Conservation (phyloP, 306 rosid species). For the Casuarina equisetifolia region DNA sequence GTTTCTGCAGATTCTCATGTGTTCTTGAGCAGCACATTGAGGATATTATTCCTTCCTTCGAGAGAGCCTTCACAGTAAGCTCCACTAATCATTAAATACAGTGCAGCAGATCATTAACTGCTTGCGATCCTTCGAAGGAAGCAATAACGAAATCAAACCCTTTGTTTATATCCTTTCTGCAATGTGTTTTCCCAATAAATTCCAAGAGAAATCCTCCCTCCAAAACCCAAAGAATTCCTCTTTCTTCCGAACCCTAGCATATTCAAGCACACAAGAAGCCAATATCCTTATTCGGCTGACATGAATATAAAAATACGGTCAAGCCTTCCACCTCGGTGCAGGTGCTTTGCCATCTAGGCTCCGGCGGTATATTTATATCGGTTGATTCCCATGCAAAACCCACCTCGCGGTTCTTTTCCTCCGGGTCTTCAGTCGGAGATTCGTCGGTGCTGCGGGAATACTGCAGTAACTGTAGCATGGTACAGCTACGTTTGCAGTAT, state of each 20-base stretch:
- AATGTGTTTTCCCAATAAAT: not conserved
- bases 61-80: constrained; percentile 6
- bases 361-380: too few relatives aligned
- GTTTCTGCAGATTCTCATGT: constrained; percentile 50
- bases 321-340: too few relatives aligned
- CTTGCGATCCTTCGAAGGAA: not conserved
- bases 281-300: too few relatives aligned
- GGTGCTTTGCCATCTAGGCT: too few relatives aligned
- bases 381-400: too few relatives aligned
- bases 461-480: too few relatives aligned
- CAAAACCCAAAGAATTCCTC: not conserved
- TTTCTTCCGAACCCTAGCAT: not conserved
- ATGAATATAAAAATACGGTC: too few relatives aligned
- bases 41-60: constrained; percentile 10
- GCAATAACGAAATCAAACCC: not conserved
- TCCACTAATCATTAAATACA: constrained; percentile 14
- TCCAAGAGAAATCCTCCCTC: not conserved
- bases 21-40: constrained; percentile 43
- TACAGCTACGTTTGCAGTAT: too few relatives aligned
- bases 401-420: too few relatives aligned
- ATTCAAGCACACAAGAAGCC: not conserved
- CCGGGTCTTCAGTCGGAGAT: too few relatives aligned
- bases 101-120: not conserved
- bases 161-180: not conserved
- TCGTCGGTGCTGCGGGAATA: too few relatives aligned